Conservation (phyloP, 495 filamentous ascomycete species). For the Geopyxis carbonaria region DNA sequence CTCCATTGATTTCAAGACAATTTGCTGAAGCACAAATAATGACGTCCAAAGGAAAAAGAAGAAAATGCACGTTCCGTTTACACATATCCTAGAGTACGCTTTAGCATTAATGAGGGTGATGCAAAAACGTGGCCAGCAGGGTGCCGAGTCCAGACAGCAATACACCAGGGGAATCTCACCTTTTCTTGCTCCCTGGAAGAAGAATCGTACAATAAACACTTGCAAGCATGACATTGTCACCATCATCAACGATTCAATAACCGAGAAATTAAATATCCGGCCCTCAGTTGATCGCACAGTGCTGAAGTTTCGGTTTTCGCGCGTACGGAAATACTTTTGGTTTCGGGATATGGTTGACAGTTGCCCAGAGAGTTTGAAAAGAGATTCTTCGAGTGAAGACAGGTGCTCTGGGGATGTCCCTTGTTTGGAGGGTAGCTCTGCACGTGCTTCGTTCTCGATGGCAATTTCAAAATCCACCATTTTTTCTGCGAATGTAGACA, state of each 20-base stretch:
- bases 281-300: constrained; percentile 91
- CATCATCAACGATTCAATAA: constrained; percentile 84
- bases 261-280: constrained; percentile 91
- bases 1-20: constrained; percentile 25
- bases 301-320: constrained; percentile 97
- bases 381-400: constrained; percentile 76
- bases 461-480: constrained; percentile 97
- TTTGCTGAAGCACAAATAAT: constrained; percentile 23
- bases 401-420: constrained; percentile 86
- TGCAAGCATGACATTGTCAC: constrained; percentile 91
- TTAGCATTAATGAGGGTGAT: constrained; percentile 25
- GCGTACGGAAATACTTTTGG: constrained; percentile 98
- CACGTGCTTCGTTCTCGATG: constrained; percentile 76
- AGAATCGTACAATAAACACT: constrained; percentile 96
- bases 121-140: constrained; percentile 11
- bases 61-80: constrained; percentile 21
- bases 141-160: not conserved
- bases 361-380: constrained; percentile 85
- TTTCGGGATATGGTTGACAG: constrained; percentile 92
- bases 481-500: constrained; percentile 96
- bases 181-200: constrained; percentile 58
- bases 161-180: constrained; percentile 18
- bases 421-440: constrained; percentile 73
- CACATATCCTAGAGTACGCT: constrained; percentile 26
- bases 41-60: constrained; percentile 22